phyloP scores from a whole-genome alignment of 257 asterid genomes.

The Linderniella brevidens region DNA sequence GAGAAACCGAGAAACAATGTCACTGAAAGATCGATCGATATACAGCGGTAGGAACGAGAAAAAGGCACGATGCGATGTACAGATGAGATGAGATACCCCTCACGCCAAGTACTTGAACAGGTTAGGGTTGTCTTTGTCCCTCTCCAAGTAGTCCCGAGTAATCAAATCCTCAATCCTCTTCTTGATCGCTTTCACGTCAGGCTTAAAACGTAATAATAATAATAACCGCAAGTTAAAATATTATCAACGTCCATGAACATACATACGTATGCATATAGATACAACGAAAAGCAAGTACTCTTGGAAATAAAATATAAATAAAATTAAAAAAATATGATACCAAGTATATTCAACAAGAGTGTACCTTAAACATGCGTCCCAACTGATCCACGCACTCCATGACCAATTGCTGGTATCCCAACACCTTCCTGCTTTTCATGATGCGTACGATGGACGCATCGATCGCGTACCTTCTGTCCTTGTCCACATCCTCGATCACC shows the following conservation, averaged over 20 bases:
- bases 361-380: constrained; percentile 96
- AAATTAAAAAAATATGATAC: too few relatives aligned
- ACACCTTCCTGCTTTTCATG: constrained; percentile 92
- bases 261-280: not conserved
- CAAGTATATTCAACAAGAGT: too few relatives aligned
- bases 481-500: constrained; percentile 95
- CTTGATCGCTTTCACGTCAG: constrained; percentile 94
- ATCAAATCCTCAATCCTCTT: constrained; percentile 95
- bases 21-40: too few relatives aligned
- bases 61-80: too few relatives aligned
- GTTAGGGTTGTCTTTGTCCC: constrained; percentile 93
- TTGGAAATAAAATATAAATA: too few relatives aligned
- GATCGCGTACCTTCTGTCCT: constrained; percentile 92
- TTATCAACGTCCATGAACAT: not conserved
- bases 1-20: too few relatives aligned
- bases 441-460: constrained; percentile 98
- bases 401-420: constrained; percentile 92
- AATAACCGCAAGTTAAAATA: not conserved
- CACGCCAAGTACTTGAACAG: constrained; percentile 91
- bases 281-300: not conserved
- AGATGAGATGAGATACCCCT: constrained; percentile 3
- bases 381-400: constrained; percentile 95
- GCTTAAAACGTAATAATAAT: constrained; percentile 23
- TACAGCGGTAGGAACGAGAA: too few relatives aligned
- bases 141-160: constrained; percentile 80